phyloP scores from a whole-genome alignment of 129 eudicot genomes.

The Rutidosis leptorrhynchoides region DNA sequence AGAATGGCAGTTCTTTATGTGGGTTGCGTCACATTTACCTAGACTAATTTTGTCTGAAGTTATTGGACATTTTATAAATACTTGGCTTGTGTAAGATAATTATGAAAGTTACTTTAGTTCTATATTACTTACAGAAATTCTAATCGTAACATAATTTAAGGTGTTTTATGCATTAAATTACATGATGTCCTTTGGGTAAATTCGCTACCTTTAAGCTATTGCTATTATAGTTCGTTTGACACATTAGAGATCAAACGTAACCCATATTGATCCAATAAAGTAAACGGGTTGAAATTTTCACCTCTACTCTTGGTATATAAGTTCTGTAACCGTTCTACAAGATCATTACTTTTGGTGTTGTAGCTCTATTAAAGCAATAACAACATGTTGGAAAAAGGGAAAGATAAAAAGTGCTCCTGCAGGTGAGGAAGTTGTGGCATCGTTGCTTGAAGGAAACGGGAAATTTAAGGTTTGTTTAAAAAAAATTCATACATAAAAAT shows the following conservation, averaged over 20 bases:
- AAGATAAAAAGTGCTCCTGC: too few relatives aligned
- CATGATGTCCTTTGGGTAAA: neutral
- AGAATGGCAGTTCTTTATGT: neutral
- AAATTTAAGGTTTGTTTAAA: too few relatives aligned
- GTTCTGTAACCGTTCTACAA: neutral
- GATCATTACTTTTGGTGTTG: slow-evolving; percentile 10
- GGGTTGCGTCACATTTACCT: neutral
- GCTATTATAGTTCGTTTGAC: neutral
- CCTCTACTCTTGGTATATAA: neutral
- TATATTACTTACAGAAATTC: neutral
- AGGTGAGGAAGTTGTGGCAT: too few relatives aligned
- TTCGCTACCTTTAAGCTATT: neutral
- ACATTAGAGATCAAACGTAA: neutral
- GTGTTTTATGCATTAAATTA: neutral
- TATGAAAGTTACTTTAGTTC: neutral
- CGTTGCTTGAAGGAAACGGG: too few relatives aligned
- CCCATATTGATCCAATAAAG: neutral
- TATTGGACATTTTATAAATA: neutral
- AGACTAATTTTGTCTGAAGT: neutral
- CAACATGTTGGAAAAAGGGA: too few relatives aligned
- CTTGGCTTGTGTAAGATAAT: neutral
- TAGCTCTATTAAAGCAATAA: too few relatives aligned
- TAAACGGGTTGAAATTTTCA: neutral
- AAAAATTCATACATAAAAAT: too few relatives aligned
- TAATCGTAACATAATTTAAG: neutral